Base-by-base conservation (phyloP, 495 filamentous ascomycete species). In the Penicillium coprophilum region DNA sequence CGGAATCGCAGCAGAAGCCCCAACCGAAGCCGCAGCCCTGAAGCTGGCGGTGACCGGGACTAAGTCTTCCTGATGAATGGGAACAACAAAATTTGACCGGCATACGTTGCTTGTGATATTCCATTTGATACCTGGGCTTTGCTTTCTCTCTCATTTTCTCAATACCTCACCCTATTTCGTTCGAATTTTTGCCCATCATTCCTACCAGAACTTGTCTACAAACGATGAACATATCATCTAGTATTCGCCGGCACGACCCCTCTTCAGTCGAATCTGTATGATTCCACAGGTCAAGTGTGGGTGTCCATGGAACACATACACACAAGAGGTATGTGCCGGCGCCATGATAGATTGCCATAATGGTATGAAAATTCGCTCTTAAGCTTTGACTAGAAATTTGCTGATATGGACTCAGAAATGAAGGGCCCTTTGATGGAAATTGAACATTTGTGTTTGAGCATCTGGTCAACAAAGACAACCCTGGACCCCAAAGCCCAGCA, bases 11-110 rank as follows among this genome's bases (percentile, higher is more conserved):
- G 78, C 63, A 71, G 76, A 51, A 80, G 81, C 50, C 82, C 82
- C 52, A 72, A 72, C 41, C 69, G 84, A 58, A 90, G 86, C 67
- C 76, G 84, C 66, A 88, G 85, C 53, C 85, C 76, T 21, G 73
- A 67, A 23, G 74, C 66, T 51, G 72, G 69, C 27, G 64, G 63
- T 56, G 71, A 73, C 34, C 67, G 72, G 46, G 70, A 77, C 28
- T 76, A 75, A 59, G 47, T 24, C 13, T 24, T 34, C 58, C 12
- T 41, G 28, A 44, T 34, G 31, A 19, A 41, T 11, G 23, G 19
- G 28, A 48, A 38, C 30, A 27, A 53, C 46, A 34, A 56, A 38
- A 46, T 13, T 46, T 32, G 34, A 50, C 23, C 19, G 27, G 46
- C 45, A 31, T 52, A 17, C 24, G 38, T 50, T 36, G 24, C 48